These are phyloP conservation scores for Chimonanthus salicifolius DNA, from an alignment of 164 flowering plant genomes.

Conservation along the genomic window DNA sequence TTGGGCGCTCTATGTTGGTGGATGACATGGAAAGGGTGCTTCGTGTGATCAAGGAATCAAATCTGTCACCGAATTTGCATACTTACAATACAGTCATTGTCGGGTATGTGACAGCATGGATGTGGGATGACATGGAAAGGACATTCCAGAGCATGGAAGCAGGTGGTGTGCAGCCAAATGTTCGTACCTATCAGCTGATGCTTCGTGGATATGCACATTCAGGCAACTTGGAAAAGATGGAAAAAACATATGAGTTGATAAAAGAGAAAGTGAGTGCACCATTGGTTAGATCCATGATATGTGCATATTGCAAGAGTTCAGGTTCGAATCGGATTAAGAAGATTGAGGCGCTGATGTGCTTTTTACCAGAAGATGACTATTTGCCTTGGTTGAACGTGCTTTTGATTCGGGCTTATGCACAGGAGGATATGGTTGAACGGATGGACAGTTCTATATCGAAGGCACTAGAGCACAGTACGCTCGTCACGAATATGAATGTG, in stretches of 20 bases:
- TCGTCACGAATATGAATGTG: conserved; percentile 27
- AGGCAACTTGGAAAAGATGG: conserved; percentile 68
- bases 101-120: conserved; percentile 86
- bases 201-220: conserved; percentile 81
- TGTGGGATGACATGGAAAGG: conserved; percentile 81
- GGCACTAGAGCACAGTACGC: conserved; percentile 56
- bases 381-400: conserved; percentile 70
- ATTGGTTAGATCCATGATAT: conserved; percentile 64
- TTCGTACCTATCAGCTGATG: conserved; percentile 52
- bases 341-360: conserved; percentile 43
- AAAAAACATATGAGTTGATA: conserved; percentile 49
- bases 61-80: conserved; percentile 40
- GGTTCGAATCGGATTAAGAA: conserved; percentile 41
- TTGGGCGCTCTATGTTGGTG: conserved; percentile 60
- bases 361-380: conserved; percentile 55
- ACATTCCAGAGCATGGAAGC: conserved; percentile 40
- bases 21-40: conserved; percentile 66
- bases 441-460: conserved; percentile 61
- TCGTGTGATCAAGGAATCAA: conserved; percentile 33
- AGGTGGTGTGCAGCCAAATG: conserved; percentile 44
- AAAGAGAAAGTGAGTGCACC: conserved; percentile 31
- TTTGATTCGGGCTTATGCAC: conserved; percentile 67
- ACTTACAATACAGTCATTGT: conserved; percentile 67
- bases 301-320: conserved; percentile 68
- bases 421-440: conserved; percentile 50